Conservation (phyloP, 495 filamentous ascomycete species). For the Lasiosphaeria ovina region DNA sequence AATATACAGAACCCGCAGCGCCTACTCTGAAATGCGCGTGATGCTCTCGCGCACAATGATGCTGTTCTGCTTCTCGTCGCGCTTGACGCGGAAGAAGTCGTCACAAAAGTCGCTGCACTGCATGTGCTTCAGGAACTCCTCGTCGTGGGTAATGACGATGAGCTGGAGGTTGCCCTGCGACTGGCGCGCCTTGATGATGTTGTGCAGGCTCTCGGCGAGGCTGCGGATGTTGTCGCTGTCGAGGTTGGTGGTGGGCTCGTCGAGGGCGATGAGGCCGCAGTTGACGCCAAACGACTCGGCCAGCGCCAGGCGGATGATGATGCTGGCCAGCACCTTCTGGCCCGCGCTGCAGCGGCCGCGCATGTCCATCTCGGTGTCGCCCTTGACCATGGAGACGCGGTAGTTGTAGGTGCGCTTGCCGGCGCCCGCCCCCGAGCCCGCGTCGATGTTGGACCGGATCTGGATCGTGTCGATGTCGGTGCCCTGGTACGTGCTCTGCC, state of each 20-base stretch:
- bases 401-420: slow-evolving; percentile 92
- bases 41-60: slow-evolving; percentile 74
- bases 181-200: slow-evolving; percentile 81
- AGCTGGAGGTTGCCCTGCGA: slow-evolving; percentile 93
- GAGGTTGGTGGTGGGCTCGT: slow-evolving; percentile 97
- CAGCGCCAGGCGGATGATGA: slow-evolving; percentile 95
- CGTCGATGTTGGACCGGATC: slow-evolving; percentile 85
- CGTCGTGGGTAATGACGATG: slow-evolving; percentile 98
- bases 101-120: slow-evolving; percentile 92
- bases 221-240: slow-evolving; percentile 91
- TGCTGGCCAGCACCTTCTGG: slow-evolving; percentile 92
- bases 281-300: slow-evolving; percentile 97
- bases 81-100: slow-evolving; percentile 79
- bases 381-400: slow-evolving; percentile 97
- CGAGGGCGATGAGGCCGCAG: slow-evolving; percentile 93
- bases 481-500: slow-evolving; percentile 94
- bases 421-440: slow-evolving; percentile 35
- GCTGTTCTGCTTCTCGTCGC: slow-evolving; percentile 84
- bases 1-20: too few species aligned
- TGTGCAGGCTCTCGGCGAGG: slow-evolving; percentile 77
- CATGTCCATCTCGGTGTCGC: slow-evolving; percentile 99
- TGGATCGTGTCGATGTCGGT: slow-evolving; percentile 97
- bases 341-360: slow-evolving; percentile 94
- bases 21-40: slow-evolving; percentile 47
- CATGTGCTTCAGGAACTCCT: slow-evolving; percentile 93